Evolutionary conservation across 1,284 basidiomycete species (phyloP), one percentile per base, ranked within the genome.

Genomic region (Heliocybe sulcata): DNA sequence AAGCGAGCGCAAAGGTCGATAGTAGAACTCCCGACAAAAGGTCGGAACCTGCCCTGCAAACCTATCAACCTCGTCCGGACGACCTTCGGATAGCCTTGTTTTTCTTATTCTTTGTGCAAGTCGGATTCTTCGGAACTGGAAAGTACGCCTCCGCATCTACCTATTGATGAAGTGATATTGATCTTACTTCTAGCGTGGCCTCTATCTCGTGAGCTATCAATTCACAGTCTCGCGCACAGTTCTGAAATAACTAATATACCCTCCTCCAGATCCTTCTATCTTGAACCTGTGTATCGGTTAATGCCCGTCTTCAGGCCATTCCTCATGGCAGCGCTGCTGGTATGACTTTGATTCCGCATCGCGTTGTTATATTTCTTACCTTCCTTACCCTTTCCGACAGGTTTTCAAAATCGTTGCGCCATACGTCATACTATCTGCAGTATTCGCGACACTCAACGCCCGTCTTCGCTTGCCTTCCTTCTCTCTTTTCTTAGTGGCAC

Each of bases 231-330:
- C 16, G 22, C 10, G 23, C 12, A 20, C 51, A 25, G 1, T 38
- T 16, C 8, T 9, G 35, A n/a, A n/a, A n/a, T 31, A 2, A 51
- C 55, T 64, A 26, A 63, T 53, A 54, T 10, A 48, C 35, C 25
- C 12, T 22, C 1, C 14, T 29, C 9, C 47, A 38, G 87, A 33
- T 90, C 90, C 2, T 95, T 95, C 70, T 95, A 94, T 67, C 77
- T 94, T 11, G 91, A 89, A 48, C 92, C 92, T 0, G 92, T 95
- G 9, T 95, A 93, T 64, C 85, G 93, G 2, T 76, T 95, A 12
- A 87, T 94, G 56, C 90, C 92, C 0, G 79, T 93, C 56, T 95
- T 94, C 69, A 88, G 80, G 59, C 92, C 93, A 0, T 94, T 94
- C 69, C 77, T 90, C 54, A 94, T 94, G 92, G 82, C 85, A 0